Evolutionary conservation across 2,329 filamentous ascomycete genomes (phyloP).

Genomic region (Cladobotryum protrusum): DNA sequence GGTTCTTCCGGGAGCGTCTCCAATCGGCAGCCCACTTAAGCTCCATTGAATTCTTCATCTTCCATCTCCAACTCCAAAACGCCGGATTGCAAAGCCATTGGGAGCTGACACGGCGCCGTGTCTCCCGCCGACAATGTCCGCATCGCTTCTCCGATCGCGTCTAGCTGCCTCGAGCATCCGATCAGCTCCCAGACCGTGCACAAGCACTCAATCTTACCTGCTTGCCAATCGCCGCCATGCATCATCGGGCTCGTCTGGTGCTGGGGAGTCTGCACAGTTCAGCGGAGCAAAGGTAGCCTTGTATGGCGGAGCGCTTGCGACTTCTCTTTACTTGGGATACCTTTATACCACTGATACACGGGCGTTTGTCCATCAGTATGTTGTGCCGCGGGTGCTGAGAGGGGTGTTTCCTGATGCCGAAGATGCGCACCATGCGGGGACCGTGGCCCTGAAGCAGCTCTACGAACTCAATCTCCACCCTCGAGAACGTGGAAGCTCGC

Average conservation of each 20-base stretch:
- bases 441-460: slow-evolving; percentile 62
- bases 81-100: background rate
- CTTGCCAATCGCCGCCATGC: slow-evolving; percentile 1
- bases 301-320: slow-evolving; percentile 36
- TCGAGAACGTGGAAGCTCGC: slow-evolving; percentile 59
- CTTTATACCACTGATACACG: slow-evolving; percentile 70
- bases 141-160: slow-evolving; percentile 9
- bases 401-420: slow-evolving; percentile 69
- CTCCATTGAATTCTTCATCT: too few species aligned
- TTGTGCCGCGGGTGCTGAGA: slow-evolving; percentile 61
- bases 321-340: slow-evolving; percentile 45
- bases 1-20: too few species aligned
- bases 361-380: slow-evolving; percentile 61
- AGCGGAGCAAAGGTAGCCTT: slow-evolving; percentile 28
- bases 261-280: background rate
- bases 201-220: background rate
- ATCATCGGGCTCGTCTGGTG: slow-evolving; percentile 7
- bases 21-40: too few species aligned
- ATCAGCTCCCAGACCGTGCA: background rate
- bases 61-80: background rate
- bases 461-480: slow-evolving; percentile 72
- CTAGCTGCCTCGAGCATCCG: slow-evolving; percentile 5
- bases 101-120: slow-evolving; percentile 10
- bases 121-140: slow-evolving; percentile 12
- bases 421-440: slow-evolving; percentile 82